Evolutionary conservation across 345 rosid genomes (phyloP).

Genomic region (Psidium friedrichsthalianum): DNA sequence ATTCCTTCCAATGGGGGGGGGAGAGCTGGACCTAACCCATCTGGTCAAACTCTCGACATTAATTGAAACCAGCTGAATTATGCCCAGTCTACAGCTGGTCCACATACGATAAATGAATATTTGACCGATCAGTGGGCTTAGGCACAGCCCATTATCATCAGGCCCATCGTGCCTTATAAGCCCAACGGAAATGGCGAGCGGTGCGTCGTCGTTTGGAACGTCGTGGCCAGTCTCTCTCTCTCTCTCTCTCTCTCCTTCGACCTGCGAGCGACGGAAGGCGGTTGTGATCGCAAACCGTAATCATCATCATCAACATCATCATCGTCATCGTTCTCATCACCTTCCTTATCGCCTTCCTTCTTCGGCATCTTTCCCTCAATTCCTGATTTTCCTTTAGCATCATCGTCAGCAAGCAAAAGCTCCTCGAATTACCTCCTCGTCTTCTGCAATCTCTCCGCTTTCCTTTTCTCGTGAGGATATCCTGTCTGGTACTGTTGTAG

Average conservation of each 20-base stretch:
- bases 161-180: not conserved
- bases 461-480: too few species aligned
- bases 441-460: too few species aligned
- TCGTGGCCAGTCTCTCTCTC: not conserved
- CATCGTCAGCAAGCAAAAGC: too few species aligned
- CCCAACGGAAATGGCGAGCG: not conserved
- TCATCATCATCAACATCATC: not conserved
- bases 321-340: not conserved
- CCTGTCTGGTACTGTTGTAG: constrained; percentile 12
- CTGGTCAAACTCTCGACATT: too few species aligned
- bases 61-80: not conserved
- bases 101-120: too few species aligned
- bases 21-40: too few species aligned
- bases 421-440: too few species aligned
- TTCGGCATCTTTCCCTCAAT: too few species aligned
- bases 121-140: too few species aligned
- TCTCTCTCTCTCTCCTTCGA: not conserved
- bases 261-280: not conserved
- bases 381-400: too few species aligned
- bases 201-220: not conserved
- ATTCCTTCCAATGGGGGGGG: not conserved
- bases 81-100: not conserved
- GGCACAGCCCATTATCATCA: not conserved
- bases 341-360: too few species aligned
- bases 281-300: not conserved